Evolutionary conservation across 1,284 basidiomycete species (phyloP), one percentile per base, ranked within the genome.

Genomic region (Neolentinus lepideus): DNA sequence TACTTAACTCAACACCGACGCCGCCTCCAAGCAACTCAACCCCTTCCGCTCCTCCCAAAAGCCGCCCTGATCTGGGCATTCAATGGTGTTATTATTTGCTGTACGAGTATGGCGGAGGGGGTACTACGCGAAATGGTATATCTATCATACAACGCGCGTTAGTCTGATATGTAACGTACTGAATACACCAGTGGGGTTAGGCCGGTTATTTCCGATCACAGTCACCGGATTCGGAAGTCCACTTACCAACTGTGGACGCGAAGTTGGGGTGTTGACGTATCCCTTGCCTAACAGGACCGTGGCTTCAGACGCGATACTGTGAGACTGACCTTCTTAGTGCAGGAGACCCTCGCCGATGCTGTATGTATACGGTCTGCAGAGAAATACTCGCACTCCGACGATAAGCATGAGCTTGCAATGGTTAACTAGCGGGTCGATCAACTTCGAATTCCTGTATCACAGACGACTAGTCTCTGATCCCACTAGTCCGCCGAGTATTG

Each of bases 61-160:
- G 82, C 81, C 16, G 71, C 71, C 56, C 73, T 75, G 36, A 83
- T 36, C 46, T 73, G 52, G 56, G 55, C 16, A 47, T 26, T 60
- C n/a, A n/a, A n/a, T 21, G 31, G 50, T 16, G 2, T 33, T 26
- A 36, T 26, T 29, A 22, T 12, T 2, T 27, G 22, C 50, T 29
- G 21, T 22, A 27, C 31, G 21, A 11, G 22, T 24, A 25, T 25
- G 3, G 65, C 74, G 57, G 59, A 84, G 0, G 84, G 84, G 21
- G 83, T 84, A 64, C 79, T 84, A 62, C 86, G 84, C n/a, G 80
- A 74, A 25, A 86, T 70, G 1, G 84, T 86, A 61, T 85, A 83
- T 59, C 79, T 80, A 57, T 14, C 2, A 19, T 21, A 24, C 3
- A 19, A 19, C n/a, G n/a, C n/a, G n/a, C n/a, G n/a, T n/a, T n/a